Evolutionary conservation across 768 basidiomycete genomes (phyloP), one percentile per base, ranked within the genome.

Genomic region (Lactarius psammicola): DNA sequence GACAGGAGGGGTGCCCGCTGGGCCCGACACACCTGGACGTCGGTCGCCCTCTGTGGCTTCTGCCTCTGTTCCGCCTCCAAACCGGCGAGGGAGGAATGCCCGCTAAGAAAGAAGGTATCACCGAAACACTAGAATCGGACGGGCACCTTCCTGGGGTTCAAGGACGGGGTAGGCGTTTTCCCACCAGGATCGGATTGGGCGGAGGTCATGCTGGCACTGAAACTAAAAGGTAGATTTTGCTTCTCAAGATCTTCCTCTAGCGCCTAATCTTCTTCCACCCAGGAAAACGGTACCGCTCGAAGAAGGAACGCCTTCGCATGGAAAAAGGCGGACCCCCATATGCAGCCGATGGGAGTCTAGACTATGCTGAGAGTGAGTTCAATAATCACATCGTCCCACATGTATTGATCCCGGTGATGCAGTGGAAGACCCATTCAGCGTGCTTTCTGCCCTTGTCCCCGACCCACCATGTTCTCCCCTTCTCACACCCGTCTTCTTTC

Each of bases 371-470:
- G 74, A 84, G 89, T 90, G 71, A 49, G 85, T 77, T 34, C 26
- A 38, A 53, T n/a, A 15, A 44, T 46, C 42, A 42, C 60, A 36
- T 38, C 66, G 51, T 63, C 66, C 33, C 68, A 46, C 58, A 46
- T 60, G 61, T 28, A 40, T 26, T 70, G 49, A 62, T 53, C 59
- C 34, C 18, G 9, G 18, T 34, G 38, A 28, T 51, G n/a, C 59
- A 91, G 89, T 91, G 82, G 90, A 92, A 73, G 88, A 91, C 67
- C 89, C 90, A 0, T 91, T 91, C 73, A 82, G 87, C 11, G 75
- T 88, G 0, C 80, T 92, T 2, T 87, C 84, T 20, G 77, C 78
- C 40, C 79, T 91, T 56, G 85, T 84, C 13, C 87, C 87, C 11
- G 87, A 89, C 11, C 78, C 80, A 0, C 80, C 71, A 6, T 74